These are phyloP conservation scores for Myriosclerotinia scirpicola DNA, from an alignment of 2,329 filamentous ascomycete species.

Conservation along the genomic window DNA sequence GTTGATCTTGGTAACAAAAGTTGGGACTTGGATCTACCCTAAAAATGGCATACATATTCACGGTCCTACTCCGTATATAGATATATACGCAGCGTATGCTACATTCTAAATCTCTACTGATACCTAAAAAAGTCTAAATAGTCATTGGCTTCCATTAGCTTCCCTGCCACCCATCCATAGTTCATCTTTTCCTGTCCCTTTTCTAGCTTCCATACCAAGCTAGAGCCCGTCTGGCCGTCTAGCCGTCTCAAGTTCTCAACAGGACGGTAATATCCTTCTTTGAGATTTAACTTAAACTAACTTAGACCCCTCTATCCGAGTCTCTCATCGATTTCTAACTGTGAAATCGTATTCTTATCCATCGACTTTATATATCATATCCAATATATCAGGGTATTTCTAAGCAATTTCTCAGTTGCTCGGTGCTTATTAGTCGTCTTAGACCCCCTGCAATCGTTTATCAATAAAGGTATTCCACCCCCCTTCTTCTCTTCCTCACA, in stretches of 20 bases:
- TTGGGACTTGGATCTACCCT: too few relatives aligned
- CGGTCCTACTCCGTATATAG: too few relatives aligned
- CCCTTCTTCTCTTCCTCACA: conserved; percentile 15
- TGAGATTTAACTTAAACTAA: neutral
- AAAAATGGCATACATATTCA: too few relatives aligned
- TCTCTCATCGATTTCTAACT: neutral
- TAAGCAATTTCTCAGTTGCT: neutral
- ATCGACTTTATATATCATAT: neutral
- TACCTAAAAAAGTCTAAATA: too few relatives aligned
- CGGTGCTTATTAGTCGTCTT: neutral
- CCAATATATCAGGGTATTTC: conserved; percentile 1
- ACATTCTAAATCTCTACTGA: too few relatives aligned
- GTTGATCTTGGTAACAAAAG: too few relatives aligned
- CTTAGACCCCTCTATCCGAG: neutral
- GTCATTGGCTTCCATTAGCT: neutral
- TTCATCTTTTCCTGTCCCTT: neutral
- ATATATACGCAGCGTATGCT: too few relatives aligned
- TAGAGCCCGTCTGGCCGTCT: neutral
- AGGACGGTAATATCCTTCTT: conserved; percentile 10
- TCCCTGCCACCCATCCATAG: neutral
- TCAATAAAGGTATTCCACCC: conserved; percentile 15
- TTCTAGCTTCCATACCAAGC: conserved; percentile 8
- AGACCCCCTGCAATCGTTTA: conserved; percentile 7
- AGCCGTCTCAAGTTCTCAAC: too few relatives aligned
- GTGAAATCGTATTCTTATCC: conserved; percentile 16